Evolutionary conservation across 2,329 filamentous ascomycete genomes (phyloP).

Genomic region (Immersiporthe knoxdaviesiana): DNA sequence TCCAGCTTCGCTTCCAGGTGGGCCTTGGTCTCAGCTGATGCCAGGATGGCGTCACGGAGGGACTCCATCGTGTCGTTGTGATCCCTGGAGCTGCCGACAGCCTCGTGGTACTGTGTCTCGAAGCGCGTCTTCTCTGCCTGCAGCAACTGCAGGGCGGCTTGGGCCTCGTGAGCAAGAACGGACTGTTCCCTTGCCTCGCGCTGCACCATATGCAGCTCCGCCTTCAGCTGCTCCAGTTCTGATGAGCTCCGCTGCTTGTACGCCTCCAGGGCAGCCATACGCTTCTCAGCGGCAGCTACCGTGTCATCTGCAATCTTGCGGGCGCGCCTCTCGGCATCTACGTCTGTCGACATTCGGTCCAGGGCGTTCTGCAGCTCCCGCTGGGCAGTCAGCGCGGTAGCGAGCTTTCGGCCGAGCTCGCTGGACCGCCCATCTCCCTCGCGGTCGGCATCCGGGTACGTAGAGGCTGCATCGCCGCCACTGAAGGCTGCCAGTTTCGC

Average conservation of each 20-base stretch:
- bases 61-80: constrained; percentile 73
- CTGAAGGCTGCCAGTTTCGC: constrained; percentile 83
- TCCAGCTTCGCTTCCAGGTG: constrained; percentile 80
- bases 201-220: constrained; percentile 81
- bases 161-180: constrained; percentile 75
- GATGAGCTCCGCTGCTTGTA: constrained; percentile 82
- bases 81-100: constrained; percentile 67
- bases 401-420: constrained; percentile 81
- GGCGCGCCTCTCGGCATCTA: constrained; percentile 79
- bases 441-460: constrained; percentile 59
- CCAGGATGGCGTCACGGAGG: constrained; percentile 75
- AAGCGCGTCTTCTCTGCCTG: constrained; percentile 85
- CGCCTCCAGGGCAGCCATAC: constrained; percentile 80
- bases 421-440: constrained; percentile 68
- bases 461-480: constrained; percentile 64
- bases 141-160: constrained; percentile 74
- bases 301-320: constrained; percentile 89
- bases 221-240: constrained; percentile 83
- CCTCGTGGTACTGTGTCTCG: constrained; percentile 68
- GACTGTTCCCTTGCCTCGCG: constrained; percentile 80
- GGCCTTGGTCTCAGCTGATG: constrained; percentile 76
- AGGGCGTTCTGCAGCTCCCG: constrained; percentile 79
- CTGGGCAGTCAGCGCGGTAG: constrained; percentile 77
- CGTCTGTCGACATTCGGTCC: constrained; percentile 68
- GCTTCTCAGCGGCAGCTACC: constrained; percentile 77